These are phyloP conservation scores for Astrothelium subdiscretum DNA, from an alignment of 495 filamentous ascomycete genomes.

Conservation along the genomic window DNA sequence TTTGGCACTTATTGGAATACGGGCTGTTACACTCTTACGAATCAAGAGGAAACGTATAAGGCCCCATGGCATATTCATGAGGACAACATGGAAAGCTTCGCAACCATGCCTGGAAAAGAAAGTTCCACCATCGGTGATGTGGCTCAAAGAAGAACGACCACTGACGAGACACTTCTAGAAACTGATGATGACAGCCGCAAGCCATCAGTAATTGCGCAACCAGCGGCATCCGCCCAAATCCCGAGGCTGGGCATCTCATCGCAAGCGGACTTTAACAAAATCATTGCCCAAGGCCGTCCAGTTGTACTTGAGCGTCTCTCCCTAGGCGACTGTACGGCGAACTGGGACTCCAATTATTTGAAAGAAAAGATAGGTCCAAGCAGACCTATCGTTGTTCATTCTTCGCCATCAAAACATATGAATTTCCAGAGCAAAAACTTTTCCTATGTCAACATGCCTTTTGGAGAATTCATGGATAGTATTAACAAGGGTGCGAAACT, in stretches of 20 bases:
- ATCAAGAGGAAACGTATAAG: slow-evolving; percentile 2
- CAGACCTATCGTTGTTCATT: slow-evolving; percentile 61
- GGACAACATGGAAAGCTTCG: neutral
- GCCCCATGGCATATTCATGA: neutral
- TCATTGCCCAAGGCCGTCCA: slow-evolving; percentile 49
- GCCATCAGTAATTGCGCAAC: no score
- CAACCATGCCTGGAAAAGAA: neutral
- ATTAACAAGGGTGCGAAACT: slow-evolving; percentile 50
- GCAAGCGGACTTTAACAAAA: slow-evolving; percentile 44
- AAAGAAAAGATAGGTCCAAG: slow-evolving; percentile 50
- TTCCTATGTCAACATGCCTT: slow-evolving; percentile 53
- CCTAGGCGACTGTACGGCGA: slow-evolving; percentile 52
- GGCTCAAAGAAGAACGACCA: no score
- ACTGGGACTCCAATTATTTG: slow-evolving; percentile 64
- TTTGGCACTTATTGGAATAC: slow-evolving; percentile 71
- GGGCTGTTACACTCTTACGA: slow-evolving; percentile 38
- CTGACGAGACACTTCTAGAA: no score
- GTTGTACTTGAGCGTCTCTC: slow-evolving; percentile 52
- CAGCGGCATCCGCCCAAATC: slow-evolving; percentile 7
- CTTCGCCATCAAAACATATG: slow-evolving; percentile 52
- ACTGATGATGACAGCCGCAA: no score
- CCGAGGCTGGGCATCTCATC: slow-evolving; percentile 6
- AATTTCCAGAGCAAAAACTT: slow-evolving; percentile 79
- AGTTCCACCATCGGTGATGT: neutral
- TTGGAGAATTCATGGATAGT: slow-evolving; percentile 56